These are phyloP conservation scores for Podospora didyma DNA, from an alignment of 495 filamentous ascomycete species.

Conservation along the genomic window DNA sequence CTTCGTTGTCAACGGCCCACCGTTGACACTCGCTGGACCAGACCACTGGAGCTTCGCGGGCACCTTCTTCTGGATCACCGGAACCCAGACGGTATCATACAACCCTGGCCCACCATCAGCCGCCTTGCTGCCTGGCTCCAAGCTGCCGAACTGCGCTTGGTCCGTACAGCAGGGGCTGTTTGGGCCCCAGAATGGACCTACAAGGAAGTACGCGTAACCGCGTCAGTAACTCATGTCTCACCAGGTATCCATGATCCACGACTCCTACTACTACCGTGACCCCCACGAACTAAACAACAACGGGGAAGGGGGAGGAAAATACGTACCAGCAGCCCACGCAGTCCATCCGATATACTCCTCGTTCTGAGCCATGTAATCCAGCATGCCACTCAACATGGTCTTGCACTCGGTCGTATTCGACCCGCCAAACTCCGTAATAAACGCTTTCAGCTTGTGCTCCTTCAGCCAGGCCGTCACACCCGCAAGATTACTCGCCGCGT, in stretches of 20 bases:
- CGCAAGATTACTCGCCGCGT: conserved; percentile 36
- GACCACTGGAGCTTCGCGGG: conserved; percentile 40
- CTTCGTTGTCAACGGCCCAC: conserved; percentile 21
- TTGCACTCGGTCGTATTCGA: conserved; percentile 45
- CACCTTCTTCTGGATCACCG: conserved; percentile 40
- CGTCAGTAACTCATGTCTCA: too few species aligned
- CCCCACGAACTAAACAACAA: background rate
- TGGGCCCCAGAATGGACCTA: conserved; percentile 42
- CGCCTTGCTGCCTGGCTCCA: conserved; percentile 45
- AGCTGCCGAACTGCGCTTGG: conserved; percentile 36
- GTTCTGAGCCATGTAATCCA: conserved; percentile 48
- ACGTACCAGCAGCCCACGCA: conserved; percentile 46
- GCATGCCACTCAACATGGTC: conserved; percentile 37
- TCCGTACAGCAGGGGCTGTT: conserved; percentile 47
- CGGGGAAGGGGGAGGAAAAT: background rate
- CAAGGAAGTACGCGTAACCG: background rate
- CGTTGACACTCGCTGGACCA: conserved; percentile 30
- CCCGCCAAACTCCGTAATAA: conserved; percentile 51
- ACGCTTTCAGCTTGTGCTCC: conserved; percentile 46
- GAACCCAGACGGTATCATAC: conserved; percentile 43
- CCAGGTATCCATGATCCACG: too few species aligned
- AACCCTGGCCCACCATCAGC: conserved; percentile 40
- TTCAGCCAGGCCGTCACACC: conserved; percentile 46
- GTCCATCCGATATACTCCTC: conserved; percentile 52
- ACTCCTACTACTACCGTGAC: background rate